Conservation (phyloP, 1,139 yeast species). For the Yamadazyma diddensiae region DNA sequence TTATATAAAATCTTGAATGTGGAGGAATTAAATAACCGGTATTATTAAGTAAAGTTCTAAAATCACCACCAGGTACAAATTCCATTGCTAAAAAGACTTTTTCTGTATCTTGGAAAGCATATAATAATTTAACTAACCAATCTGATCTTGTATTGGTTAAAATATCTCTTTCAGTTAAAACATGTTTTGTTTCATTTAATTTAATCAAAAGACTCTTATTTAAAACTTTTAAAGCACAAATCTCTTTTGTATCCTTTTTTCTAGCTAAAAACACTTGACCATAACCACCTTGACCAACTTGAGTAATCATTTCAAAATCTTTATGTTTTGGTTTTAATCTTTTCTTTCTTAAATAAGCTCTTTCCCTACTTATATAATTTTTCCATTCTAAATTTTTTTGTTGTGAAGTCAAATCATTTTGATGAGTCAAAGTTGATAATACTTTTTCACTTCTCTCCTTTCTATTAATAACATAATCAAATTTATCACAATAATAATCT, state of each 20-base stretch:
- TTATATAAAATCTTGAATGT: conserved; percentile 90
- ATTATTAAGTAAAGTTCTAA: conserved; percentile 88
- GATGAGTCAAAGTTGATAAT: conserved; percentile 49
- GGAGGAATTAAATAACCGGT: conserved; percentile 92
- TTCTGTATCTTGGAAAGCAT: conserved; percentile 92
- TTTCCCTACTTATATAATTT: conserved; percentile 78
- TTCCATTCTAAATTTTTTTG: conserved; percentile 74
- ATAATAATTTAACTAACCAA: conserved; percentile 90
- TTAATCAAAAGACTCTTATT: conserved; percentile 84
- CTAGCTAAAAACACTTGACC: conserved; percentile 96
- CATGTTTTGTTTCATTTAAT: conserved; percentile 94
- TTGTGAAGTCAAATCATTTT: conserved; percentile 36
- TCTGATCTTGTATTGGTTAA: conserved; percentile 92
- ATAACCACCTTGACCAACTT: conserved; percentile 99
- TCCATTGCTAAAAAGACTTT: conserved; percentile 97
- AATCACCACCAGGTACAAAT: conserved; percentile 98
- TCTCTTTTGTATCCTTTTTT: conserved; percentile 90
- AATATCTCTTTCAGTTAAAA: conserved; percentile 93
- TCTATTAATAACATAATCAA: conserved; percentile 87
- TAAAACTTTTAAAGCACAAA: conserved; percentile 91
- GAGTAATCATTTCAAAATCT: conserved; percentile 94
- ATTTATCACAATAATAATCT: conserved; percentile 94
- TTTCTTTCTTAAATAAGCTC: conserved; percentile 81
- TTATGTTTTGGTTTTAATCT: conserved; percentile 90
- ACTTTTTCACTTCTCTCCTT: conserved; percentile 75